A percentile compares a stretch with the other conserved stretches of the same genome.
These are phyloP conservation scores for Penicillium frequentans DNA, from an alignment of 2,329 filamentous ascomycete species.

Conservation along the genomic window DNA sequence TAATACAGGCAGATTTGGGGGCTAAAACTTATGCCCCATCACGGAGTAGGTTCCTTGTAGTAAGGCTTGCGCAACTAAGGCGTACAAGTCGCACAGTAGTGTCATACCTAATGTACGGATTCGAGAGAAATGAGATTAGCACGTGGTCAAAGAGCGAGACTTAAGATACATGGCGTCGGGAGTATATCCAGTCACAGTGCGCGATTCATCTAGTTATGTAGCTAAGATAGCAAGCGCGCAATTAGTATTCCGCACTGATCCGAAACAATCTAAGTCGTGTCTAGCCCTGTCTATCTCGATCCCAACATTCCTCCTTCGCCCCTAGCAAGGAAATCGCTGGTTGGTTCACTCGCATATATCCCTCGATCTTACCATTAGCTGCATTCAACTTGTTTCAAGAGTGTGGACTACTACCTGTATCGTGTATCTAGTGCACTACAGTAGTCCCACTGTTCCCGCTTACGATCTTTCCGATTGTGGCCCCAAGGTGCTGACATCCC, in stretches of 20 bases:
- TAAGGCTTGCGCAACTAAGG: neutral
- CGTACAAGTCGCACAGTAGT: neutral
- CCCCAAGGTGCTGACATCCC: constrained; percentile 8
- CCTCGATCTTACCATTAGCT: neutral
- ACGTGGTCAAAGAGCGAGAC: neutral
- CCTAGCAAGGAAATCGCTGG: neutral
- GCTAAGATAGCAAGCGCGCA: neutral
- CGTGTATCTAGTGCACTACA: too few species aligned
- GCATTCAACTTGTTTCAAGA: neutral
- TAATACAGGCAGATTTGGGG: neutral
- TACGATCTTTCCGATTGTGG: neutral
- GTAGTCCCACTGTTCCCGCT: neutral
- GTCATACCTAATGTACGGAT: neutral
- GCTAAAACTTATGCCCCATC: neutral
- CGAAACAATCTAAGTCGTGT: too few species aligned
- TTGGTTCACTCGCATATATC: neutral
- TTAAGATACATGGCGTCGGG: neutral
- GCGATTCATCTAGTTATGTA: neutral
- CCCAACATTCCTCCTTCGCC: neutral
- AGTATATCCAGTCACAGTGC: neutral
- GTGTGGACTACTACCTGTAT: too few species aligned
- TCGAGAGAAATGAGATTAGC: neutral
- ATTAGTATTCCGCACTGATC: neutral
- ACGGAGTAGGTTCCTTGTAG: neutral
- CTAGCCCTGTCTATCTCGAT: too few species aligned